Evolutionary conservation across 345 rosid genomes (phyloP).

Genomic region (Syzygium aqueum): DNA sequence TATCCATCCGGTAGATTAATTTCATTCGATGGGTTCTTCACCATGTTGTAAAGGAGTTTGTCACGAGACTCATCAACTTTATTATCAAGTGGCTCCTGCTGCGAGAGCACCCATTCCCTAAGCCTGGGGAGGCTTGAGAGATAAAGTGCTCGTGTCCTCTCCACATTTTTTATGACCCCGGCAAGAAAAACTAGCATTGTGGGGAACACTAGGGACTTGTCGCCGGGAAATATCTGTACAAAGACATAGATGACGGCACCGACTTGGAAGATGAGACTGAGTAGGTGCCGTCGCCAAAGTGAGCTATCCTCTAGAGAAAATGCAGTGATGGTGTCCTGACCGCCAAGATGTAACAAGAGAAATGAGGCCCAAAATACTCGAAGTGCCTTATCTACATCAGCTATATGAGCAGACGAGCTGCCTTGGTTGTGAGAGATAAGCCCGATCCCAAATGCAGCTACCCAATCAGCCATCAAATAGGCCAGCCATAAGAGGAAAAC

Average conservation of each 20-base stretch:
- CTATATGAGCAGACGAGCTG: accelerated
- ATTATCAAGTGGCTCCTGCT: accelerated
- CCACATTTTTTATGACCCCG: background rate
- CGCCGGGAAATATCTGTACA: background rate
- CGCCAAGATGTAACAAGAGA: background rate
- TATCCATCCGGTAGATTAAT: accelerated
- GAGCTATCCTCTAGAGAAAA: background rate
- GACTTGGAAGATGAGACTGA: background rate
- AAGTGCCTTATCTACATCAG: background rate
- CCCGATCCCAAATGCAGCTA: background rate
- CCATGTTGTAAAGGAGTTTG: too few relatives aligned
- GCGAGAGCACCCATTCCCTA: accelerated
- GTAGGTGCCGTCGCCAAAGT: background rate
- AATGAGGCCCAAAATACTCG: background rate
- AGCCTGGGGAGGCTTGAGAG: background rate
- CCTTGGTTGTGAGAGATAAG: background rate
- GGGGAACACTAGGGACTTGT: background rate
- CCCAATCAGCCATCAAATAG: background rate
- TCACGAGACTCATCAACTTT: accelerated
- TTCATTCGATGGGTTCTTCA: too few relatives aligned
- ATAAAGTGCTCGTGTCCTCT: background rate
- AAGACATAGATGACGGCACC: background rate
- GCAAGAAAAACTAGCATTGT: background rate
- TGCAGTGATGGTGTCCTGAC: background rate
- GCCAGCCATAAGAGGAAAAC: background rate